Percentiles rank a stretch among this genome's conserved stretches.
Conservation (phyloP, 148 eudicot species). For the Camellia granthamiana region DNA sequence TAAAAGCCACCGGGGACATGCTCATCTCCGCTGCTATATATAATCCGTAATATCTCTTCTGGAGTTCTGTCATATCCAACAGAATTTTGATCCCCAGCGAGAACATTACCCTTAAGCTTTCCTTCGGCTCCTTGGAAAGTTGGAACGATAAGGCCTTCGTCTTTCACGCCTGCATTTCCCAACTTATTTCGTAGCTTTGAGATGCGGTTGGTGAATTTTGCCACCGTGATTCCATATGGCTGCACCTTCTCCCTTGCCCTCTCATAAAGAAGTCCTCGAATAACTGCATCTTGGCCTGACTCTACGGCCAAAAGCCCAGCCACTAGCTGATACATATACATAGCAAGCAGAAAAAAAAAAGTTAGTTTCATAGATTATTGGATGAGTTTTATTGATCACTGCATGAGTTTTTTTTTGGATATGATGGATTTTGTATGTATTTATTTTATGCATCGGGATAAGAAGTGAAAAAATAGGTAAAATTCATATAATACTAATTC, state of each 20-base stretch:
- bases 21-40: slow-evolving; percentile 59
- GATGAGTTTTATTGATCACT: no score
- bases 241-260: slow-evolving; percentile 37
- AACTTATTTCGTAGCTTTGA: slow-evolving; percentile 63
- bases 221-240: slow-evolving; percentile 64
- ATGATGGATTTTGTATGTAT: no score
- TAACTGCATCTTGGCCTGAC: slow-evolving; percentile 89
- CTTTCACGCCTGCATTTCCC: slow-evolving; percentile 53
- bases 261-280: slow-evolving; percentile 62
- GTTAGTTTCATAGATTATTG: no score
- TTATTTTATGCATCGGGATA: no score
- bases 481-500: no score
- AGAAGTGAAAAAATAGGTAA: no score
- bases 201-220: slow-evolving; percentile 60
- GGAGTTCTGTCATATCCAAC: slow-evolving; percentile 66
- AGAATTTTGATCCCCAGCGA: slow-evolving; percentile 55
- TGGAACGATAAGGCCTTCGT: slow-evolving; percentile 60
- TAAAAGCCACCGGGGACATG: slow-evolving; percentile 60
- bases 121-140: slow-evolving; percentile 47
- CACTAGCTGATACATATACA: slow-evolving; percentile 45
- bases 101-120: slow-evolving; percentile 50
- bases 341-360: no score
- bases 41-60: slow-evolving; percentile 64
- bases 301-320: slow-evolving; percentile 81
- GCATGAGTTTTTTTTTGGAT: no score